Base-by-base conservation (phyloP, 116 monocot species). In the Cymodocea nodosa region DNA sequence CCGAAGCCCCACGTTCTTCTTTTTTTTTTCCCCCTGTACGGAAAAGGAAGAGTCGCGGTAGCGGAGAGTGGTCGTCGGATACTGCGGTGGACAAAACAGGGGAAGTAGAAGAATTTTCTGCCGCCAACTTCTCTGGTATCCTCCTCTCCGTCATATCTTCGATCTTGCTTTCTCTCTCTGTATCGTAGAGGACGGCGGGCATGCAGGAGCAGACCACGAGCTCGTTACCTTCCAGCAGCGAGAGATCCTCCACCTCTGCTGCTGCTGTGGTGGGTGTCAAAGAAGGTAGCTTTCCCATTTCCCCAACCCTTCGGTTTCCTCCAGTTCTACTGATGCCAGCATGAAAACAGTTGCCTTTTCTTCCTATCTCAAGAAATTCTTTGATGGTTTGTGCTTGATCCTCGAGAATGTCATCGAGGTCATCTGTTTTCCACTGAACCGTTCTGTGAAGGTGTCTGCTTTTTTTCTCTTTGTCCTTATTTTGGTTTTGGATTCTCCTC, bases 191-290 rank as follows among this genome's bases (percentile, higher is more conserved):
- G 16, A 18, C 20, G 19, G 59, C 20, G 35, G 51, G 0, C 16
- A 84, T 84, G 85, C 83, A 83, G 75, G 89, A 86, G 23, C 77
- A 75, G 19, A 73, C 77, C 35, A 77, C 78, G 35, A 84, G 78
- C 64, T 87, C 90, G 66, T 75, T 84, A 20, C 83, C 76, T 23
- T 95, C 90, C 37, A 95, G 95, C 79, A 83, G 85, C 59, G 85
- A 89, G 80, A 79, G 87, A 23, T 95, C 90, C 15, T 90, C 87
- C 9, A 90, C 83, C 72, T 90, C 90, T 2, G 85, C 79, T 20
- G 80, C 56, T 17, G 81, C 73, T 15, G 71, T 73, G 78, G 80
- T 82, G 58, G 50, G 17, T 15, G 22, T 79, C 71, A 90, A 84
- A 71, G 90, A 92, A 76, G 92, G 92, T 74, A 75, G 40, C 13